Evolutionary conservation across 2,329 filamentous ascomycete species (phyloP), one percentile per base, ranked within the genome.

Genomic region (Cryphonectria nitschkei): DNA sequence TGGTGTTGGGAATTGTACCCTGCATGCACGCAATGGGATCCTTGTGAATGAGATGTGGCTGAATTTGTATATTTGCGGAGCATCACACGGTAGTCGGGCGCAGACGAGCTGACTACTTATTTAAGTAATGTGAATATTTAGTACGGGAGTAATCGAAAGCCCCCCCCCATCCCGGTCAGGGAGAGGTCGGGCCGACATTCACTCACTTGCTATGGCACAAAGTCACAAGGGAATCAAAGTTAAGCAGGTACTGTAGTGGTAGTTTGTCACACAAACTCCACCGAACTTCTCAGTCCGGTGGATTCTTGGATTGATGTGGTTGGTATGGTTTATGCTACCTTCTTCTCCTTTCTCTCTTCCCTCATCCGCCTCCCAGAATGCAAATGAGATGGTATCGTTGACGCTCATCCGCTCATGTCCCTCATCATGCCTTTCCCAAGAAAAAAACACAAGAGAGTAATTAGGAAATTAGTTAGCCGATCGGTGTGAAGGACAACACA

Each of bases 321-420:
- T 9, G 19, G 9, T 39, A 2, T 62, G 32, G 37, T n/a, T 29
- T 26, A 43, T 43, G 37, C 26, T 64, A 29, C 46, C n/a, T n/a
- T 63, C 61, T 64, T 64, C 34, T 41, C 26, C 34, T 3, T 8
- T 39, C 1, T 19, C 19, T 29, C 37, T 39, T 39, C 9, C 37
- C 37, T 2, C 9, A 14, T 56, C 54, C 6, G 29, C 54, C 26
- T 16, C 29, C 34, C 37, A 29, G 14, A 39, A 64, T 64, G 61
- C 61, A 64, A 64, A 64, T 46, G 61, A 64, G 61, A 46, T 64
- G 61, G 61, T 64, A 64, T 64, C 61, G 46, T 46, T 64, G 61
- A 64, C 22, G 61, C 61, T 64, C 61, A 46, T 64, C 37, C 61
- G 39, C 54, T 58, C 61, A 46, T 50, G 16, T 63, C 39, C 61